Conservation (phyloP, 225 moss, liverwort and hornwort species). For the Physcomitrellopsis africana region DNA sequence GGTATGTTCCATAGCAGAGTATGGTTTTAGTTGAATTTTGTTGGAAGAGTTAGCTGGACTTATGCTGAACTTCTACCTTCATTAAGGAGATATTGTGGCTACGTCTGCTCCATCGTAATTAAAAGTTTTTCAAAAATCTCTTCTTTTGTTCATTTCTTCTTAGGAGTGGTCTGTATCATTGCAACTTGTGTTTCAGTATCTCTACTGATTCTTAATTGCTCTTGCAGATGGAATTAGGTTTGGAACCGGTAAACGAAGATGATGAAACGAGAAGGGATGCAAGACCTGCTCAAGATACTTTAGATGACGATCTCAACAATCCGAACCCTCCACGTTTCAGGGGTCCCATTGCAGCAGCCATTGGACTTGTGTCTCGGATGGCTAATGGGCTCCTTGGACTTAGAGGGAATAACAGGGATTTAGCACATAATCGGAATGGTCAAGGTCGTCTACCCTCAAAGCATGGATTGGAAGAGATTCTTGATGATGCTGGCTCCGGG, state of each 20-base stretch:
- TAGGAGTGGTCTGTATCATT: not conserved
- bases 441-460: conserved; percentile 46
- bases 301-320: conserved; percentile 45
- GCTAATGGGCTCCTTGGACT: conserved; percentile 81
- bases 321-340: conserved; percentile 39
- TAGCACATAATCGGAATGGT: conserved; percentile 40
- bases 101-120: conserved; percentile 19
- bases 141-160: conserved; percentile 5
- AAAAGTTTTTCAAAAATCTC: not conserved
- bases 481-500: conserved; percentile 54
- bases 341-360: conserved; percentile 75
- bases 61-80: not conserved
- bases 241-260: conserved; percentile 40
- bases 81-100: conserved; percentile 11
- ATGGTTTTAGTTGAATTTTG: conserved; percentile 11
- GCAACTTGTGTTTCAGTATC: not conserved
- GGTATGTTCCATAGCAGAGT: conserved; percentile 42
- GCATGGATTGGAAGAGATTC: conserved; percentile 78
- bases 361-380: conserved; percentile 81
- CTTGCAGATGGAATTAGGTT: conserved; percentile 57
- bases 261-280: conserved; percentile 39
- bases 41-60: too few relatives aligned
- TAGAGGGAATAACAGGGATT: conserved; percentile 57
- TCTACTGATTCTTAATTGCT: conserved; percentile 32
- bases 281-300: conserved; percentile 33